Evolutionary conservation across 2,329 filamentous ascomycete genomes (phyloP), one percentile per base, ranked within the genome.

Genomic region (Scedosporium boydii): DNA sequence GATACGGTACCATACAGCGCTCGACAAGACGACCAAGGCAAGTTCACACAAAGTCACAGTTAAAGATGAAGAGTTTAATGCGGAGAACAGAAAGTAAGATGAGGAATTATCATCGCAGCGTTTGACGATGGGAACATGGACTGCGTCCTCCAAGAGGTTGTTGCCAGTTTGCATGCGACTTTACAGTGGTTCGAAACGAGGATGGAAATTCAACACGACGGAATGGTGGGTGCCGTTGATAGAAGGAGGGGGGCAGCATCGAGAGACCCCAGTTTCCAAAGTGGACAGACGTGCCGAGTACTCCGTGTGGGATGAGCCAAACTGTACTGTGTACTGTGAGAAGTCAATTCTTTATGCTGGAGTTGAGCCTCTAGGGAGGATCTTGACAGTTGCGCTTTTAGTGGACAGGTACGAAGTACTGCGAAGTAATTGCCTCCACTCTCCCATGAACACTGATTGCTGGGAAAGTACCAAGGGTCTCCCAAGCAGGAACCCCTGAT

Each of bases 161-260:
- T 21, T 48, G 44, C 44, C 44, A 48, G 44, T 48, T 48, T 48
- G 44, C 44, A 48, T 21, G 18, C 44, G 16, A 21, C 44, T 48
- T n/a, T n/a, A n/a, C 14, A 4, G 58, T 12, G 42, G 42, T 46
- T 29, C 41, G 58, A 60, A 58, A 58, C 56, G 56, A 41, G 12
- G 56, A 27, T 23, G 51, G 51, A 23, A 55, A 10, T 55, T 41
- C 56, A 44, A 41, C 59, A 51, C 59, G 58, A 53, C 58, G 26
- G 21, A 21, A 26, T 60, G n/a, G 59, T 51, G 44, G 58, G 44
- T 51, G 44, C 42, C 21, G 23, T 60, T 27, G 42, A n/a, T 16
- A 51, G 48, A 60, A 60, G 59, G 59, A 60, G 59, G 59, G 59
- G 27, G 29, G 7, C 29, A 34, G 21, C 26, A 53, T 55, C 6